Evolutionary conservation across 1,284 basidiomycete species (phyloP), one percentile per base, ranked within the genome.

Genomic region (Amylostereum areolatum): DNA sequence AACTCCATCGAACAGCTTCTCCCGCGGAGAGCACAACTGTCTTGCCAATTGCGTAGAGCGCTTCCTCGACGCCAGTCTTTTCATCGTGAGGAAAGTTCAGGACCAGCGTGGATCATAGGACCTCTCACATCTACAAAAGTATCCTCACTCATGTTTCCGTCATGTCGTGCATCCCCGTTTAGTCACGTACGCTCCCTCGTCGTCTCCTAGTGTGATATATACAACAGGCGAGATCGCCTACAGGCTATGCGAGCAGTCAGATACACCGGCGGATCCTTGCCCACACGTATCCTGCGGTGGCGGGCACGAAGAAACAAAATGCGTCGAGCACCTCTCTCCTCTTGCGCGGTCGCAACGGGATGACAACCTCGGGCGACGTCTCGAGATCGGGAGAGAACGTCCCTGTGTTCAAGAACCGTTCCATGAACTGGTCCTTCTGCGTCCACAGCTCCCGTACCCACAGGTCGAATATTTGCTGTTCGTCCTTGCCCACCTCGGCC

Each of bases 61-160:
- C 50, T 98, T 97, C 74, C 74, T 97, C 57, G 95, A 98, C 70
- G 85, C 90, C n/a, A 92, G 86, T 59, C 69, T 94, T 46, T 92
- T 80, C 71, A 80, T 96, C 70, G 84, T 97, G 55, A 83, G 83
- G 62, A 81, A 84, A 64, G 80, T 98, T 50, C 87, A 95, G 66
- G 67, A 75, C 52, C 78, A 73, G 51, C 69, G 75, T 71, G 59
- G 36, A 8, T 54, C 35, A 57, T 33, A 24, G 12, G 10, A 24
- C 31, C 27, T 44, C 25, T 35, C 44, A n/a, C n/a, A n/a, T n/a
- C n/a, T n/a, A n/a, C n/a, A n/a, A n/a, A n/a, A n/a, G n/a, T n/a
- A n/a, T n/a, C n/a, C n/a, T n/a, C n/a, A n/a, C n/a, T n/a, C n/a
- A n/a, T n/a, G n/a, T n/a, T n/a, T n/a, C n/a, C n/a, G n/a, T n/a